Evolutionary conservation across 768 basidiomycete species (phyloP).

Genomic region (Russula sp.): DNA sequence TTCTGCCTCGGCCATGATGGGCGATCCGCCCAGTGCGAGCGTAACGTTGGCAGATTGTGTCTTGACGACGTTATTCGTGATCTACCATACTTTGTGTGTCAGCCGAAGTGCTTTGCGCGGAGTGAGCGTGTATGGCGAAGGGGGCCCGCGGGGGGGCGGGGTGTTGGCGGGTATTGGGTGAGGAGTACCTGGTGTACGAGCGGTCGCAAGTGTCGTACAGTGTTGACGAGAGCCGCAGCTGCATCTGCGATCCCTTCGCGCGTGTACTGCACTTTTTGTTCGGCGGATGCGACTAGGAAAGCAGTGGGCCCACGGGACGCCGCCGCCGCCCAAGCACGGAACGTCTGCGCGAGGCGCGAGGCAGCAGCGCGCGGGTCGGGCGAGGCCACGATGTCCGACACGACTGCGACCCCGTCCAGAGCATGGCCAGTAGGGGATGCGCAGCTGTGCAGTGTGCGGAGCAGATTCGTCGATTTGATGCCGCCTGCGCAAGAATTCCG

Average conservation of each 20-base stretch:
- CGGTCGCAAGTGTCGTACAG: constrained; percentile 49
- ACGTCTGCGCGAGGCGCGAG: constrained; percentile 34
- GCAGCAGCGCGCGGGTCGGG: constrained; percentile 47
- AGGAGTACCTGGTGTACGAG: constrained; percentile 68
- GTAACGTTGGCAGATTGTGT: constrained; percentile 90
- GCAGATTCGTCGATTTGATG: constrained; percentile 70
- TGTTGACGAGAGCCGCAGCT: constrained; percentile 43
- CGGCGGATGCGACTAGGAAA: constrained; percentile 20
- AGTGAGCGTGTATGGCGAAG: background rate
- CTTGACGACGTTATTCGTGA: constrained; percentile 83
- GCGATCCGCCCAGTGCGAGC: constrained; percentile 79
- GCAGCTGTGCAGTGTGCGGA: constrained; percentile 67
- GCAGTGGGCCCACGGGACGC: constrained; percentile 14
- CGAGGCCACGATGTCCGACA: constrained; percentile 79
- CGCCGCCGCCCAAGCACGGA: constrained; percentile 36
- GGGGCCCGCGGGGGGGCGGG: background rate
- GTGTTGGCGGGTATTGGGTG: background rate
- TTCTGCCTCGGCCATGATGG: constrained; percentile 87
- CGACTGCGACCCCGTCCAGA: constrained; percentile 80
- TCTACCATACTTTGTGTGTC: constrained; percentile 36
- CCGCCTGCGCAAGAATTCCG: constrained; percentile 50
- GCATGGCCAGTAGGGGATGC: constrained; percentile 48
- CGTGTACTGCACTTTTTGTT: constrained; percentile 22
- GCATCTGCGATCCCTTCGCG: constrained; percentile 34
- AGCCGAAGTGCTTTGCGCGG: background rate